Evolutionary conservation across 1,284 basidiomycete species (phyloP), one percentile per base, ranked within the genome.

Genomic region (Sanghuangporus weigelae): DNA sequence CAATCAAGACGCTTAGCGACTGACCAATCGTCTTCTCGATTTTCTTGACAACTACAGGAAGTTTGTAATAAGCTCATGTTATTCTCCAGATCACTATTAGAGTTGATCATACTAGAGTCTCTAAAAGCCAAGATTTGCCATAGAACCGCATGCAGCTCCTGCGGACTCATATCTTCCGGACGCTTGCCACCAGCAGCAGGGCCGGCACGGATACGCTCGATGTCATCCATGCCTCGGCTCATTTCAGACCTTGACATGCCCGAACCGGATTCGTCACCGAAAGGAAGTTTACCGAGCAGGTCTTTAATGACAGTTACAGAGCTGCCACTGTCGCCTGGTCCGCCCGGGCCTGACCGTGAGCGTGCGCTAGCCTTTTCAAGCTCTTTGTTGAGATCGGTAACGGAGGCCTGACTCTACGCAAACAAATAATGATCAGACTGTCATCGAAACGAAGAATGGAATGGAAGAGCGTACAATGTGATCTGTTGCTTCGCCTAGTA

Each of bases 71-170:
- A n/a, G 16, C 14, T 54, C 31, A 36, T 16, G 3, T 6, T 16
- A 54, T 5, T 7, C 67, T 72, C 36, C 21, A 75, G 14, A n/a
- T 39, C 14, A 62, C 44, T 49, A n/a, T 16, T 26, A 57, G 53
- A 44, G 50, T 46, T 7, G 12, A 16, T 68, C 75, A 6, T 62
- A 78, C 88, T 82, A 21, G 83, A 84, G 76, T 98, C 95, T 58
- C 94, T 82, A 76, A 96, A 95, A 53, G 82, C 86, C 70, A 97
- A 75, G 11, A 97, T 86, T 75, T 92, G 85, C 94, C 94, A 96
- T 14, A 96, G 76, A 2, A 86, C 85, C 2, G 84, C 77, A 74
- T 96, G 90, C 65, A 96, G 72, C 74, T 97, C 94, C 73, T 96
- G 92, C 1, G 95, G 94, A 61, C 78, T 87, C 93, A 97, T 93